Percentiles rank a stretch among this genome's conserved stretches.
Evolutionary conservation across 2,329 filamentous ascomycete genomes (phyloP).

Genomic region (Paracoccidioides lutzii): DNA sequence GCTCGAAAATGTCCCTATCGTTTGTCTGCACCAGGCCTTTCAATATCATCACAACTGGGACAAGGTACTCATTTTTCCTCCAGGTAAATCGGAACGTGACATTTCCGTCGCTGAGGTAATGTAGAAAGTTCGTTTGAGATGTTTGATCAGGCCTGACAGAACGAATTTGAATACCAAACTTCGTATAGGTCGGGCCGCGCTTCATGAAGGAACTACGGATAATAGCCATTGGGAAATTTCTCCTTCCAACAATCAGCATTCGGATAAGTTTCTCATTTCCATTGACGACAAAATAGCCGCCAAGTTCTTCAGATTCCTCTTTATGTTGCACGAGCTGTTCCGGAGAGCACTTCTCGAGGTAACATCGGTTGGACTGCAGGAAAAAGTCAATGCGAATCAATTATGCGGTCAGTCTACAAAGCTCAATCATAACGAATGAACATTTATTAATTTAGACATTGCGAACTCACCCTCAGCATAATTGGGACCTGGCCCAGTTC

Average conservation of each 20-base stretch:
- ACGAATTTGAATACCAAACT: slow-evolving; percentile 80
- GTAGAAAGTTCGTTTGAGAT: slow-evolving; percentile 90
- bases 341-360: slow-evolving; percentile 75
- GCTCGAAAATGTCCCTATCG: slow-evolving; percentile 89
- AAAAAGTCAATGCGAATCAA: neutral
- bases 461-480: slow-evolving; percentile 64
- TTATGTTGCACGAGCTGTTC: slow-evolving; percentile 71
- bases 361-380: slow-evolving; percentile 74
- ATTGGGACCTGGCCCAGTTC: slow-evolving; percentile 83
- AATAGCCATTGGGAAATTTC: slow-evolving; percentile 94
- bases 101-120: slow-evolving; percentile 92
- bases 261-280: slow-evolving; percentile 95
- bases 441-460: neutral
- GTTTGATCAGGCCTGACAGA: slow-evolving; percentile 95
- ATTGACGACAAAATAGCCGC: slow-evolving; percentile 95
- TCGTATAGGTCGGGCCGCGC: slow-evolving; percentile 75
- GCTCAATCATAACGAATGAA: slow-evolving; percentile 2
- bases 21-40: slow-evolving; percentile 94
- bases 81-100: slow-evolving; percentile 96
- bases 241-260: slow-evolving; percentile 74
- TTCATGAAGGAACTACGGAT: slow-evolving; percentile 79
- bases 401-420: neutral
- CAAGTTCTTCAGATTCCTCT: slow-evolving; percentile 91
- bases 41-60: slow-evolving; percentile 91
- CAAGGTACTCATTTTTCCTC: slow-evolving; percentile 93